Evolutionary conservation across 1,284 basidiomycete genomes (phyloP).

Genomic region (Leccinum pachyderme): DNA sequence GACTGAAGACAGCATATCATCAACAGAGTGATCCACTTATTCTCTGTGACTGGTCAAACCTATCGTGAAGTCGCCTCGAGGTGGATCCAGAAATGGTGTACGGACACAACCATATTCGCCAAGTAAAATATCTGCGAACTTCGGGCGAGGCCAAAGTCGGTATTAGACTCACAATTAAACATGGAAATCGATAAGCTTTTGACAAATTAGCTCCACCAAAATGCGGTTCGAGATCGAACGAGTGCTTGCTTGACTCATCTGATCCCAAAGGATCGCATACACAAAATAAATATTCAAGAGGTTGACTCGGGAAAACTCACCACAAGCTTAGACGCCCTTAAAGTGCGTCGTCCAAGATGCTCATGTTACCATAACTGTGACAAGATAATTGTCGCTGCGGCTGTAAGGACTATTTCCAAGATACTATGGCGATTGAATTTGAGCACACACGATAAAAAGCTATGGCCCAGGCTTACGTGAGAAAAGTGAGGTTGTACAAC

Average conservation of each 20-base stretch:
- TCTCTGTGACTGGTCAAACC: too few species aligned
- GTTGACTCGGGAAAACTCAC: slow-evolving; percentile 12
- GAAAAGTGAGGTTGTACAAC: neutral
- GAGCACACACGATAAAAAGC: neutral
- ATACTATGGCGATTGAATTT: slow-evolving; percentile 6
- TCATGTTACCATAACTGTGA: slow-evolving; percentile 12
- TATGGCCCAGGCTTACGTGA: slow-evolving; percentile 15
- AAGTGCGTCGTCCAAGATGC: neutral
- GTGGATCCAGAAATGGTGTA: too few species aligned
- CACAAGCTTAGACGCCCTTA: slow-evolving; percentile 13
- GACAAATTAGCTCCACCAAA: slow-evolving; percentile 5
- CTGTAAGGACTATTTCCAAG: slow-evolving; percentile 24
- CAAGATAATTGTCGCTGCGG: slow-evolving; percentile 27
- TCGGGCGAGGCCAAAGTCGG: neutral
- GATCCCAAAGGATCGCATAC: neutral
- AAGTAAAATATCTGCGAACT: too few species aligned
- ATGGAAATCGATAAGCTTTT: slow-evolving; percentile 28
- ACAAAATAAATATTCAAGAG: neutral
- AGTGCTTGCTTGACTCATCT: slow-evolving; percentile 27
- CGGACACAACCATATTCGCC: too few species aligned
- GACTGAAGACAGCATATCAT: too few species aligned
- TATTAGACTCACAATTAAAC: slow-evolving; percentile 26
- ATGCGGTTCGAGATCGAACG: neutral
- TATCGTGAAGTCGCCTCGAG: too few species aligned
- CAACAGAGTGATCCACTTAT: too few species aligned